Evolutionary conservation across 2,329 filamentous ascomycete species (phyloP).

Genomic region (Daldinia eschscholtzii): DNA sequence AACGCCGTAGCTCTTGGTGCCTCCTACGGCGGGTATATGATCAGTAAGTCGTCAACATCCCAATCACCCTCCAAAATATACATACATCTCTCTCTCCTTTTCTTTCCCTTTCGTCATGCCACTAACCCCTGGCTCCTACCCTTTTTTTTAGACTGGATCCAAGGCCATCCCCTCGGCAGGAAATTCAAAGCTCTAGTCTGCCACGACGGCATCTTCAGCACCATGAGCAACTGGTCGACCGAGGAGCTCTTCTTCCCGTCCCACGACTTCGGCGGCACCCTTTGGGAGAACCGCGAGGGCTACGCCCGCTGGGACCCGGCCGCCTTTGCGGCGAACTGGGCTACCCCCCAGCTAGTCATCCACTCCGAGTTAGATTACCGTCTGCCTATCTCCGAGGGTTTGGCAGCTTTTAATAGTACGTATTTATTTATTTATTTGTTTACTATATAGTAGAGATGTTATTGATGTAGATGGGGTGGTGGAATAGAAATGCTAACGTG

Average conservation of each 20-base stretch:
- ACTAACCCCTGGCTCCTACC: not conserved
- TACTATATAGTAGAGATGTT: no score
- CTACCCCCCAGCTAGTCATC: conserved; percentile 87
- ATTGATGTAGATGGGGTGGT: not conserved
- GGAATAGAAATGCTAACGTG: conserved; percentile 13
- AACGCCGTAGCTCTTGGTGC: conserved; percentile 81
- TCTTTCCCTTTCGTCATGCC: not conserved
- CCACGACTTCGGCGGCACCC: conserved; percentile 73
- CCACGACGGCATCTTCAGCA: conserved; percentile 88
- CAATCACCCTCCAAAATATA: not conserved
- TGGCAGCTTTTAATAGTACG: conserved; percentile 80
- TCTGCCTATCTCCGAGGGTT: conserved; percentile 84
- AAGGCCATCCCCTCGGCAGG: conserved; percentile 84
- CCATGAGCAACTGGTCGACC: conserved; percentile 72
- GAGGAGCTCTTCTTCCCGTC: conserved; percentile 79
- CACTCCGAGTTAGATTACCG: conserved; percentile 93
- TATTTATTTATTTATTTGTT: not conserved
- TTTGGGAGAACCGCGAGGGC: conserved; percentile 71
- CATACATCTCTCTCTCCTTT: conserved; percentile 32
- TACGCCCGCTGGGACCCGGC: conserved; percentile 80
- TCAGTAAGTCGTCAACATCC: conserved; percentile 64
- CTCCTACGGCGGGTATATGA: conserved; percentile 82
- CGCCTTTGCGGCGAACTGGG: conserved; percentile 75
- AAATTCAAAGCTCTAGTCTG: conserved; percentile 90
- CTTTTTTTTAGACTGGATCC: conserved; percentile 77